Conservation (phyloP, 495 filamentous ascomycete species). For the Podospora anserina region DNA sequence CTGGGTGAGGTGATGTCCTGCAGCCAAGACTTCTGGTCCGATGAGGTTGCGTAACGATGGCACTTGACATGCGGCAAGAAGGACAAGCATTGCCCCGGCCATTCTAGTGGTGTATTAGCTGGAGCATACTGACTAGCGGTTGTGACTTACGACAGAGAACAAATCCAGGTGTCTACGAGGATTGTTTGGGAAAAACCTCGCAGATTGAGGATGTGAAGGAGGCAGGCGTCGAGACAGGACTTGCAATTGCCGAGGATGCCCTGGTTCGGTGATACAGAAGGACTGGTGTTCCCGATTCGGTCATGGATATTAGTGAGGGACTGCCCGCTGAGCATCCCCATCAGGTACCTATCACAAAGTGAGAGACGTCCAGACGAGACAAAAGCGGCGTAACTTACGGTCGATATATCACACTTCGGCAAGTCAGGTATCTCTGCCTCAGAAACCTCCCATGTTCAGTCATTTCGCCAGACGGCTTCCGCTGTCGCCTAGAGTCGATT, state of each 20-base stretch:
- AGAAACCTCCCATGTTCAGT: slow-evolving; percentile 41
- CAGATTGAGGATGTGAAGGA: slow-evolving; percentile 42
- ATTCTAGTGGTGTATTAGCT: slow-evolving; percentile 23
- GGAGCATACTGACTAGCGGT: background rate
- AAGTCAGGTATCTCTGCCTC: slow-evolving; percentile 46
- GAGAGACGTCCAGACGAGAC: background rate
- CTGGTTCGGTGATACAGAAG: background rate
- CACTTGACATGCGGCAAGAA: slow-evolving; percentile 31
- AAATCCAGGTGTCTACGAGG: slow-evolving; percentile 50
- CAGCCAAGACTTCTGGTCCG: slow-evolving; percentile 27
- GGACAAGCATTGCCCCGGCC: slow-evolving; percentile 35
- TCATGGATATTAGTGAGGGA: background rate
- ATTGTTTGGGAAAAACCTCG: slow-evolving; percentile 41
- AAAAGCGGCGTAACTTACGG: slow-evolving; percentile 28
- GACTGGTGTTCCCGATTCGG: background rate
- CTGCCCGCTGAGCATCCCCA: slow-evolving; percentile 38
- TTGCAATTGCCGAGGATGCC: slow-evolving; percentile 37
- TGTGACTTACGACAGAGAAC: slow-evolving; percentile 40
- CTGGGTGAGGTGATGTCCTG: slow-evolving; percentile 28
- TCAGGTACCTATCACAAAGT: slow-evolving; percentile 29
- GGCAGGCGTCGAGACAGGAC: slow-evolving; percentile 41
- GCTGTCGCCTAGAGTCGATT: slow-evolving; percentile 16
- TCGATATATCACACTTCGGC: slow-evolving; percentile 47
- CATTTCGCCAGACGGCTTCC: background rate
- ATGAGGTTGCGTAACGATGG: slow-evolving; percentile 23